Conservation (phyloP, 768 basidiomycete species). For the Suillus variegatus region DNA sequence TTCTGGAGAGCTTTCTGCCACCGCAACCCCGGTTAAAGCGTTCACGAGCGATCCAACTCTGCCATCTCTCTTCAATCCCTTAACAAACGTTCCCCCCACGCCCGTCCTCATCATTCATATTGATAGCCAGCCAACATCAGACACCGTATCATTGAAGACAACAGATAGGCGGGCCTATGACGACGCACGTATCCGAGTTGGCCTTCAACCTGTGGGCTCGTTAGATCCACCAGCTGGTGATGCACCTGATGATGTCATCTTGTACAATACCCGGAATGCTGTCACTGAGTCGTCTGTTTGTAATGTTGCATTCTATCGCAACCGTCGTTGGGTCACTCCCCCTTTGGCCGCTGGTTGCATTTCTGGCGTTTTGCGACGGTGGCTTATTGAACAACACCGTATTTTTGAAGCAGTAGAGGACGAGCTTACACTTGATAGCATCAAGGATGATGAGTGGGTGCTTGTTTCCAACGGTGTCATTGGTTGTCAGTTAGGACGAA, state of each 20-base stretch:
- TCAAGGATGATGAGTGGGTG: slow-evolving; percentile 61
- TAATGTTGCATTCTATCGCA: slow-evolving; percentile 70
- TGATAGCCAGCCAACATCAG: slow-evolving; percentile 54
- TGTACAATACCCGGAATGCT: slow-evolving; percentile 52
- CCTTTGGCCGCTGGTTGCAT: slow-evolving; percentile 62
- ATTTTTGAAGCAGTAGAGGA: slow-evolving; percentile 52
- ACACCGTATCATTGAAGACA: slow-evolving; percentile 66
- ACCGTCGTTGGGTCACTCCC: slow-evolving; percentile 66
- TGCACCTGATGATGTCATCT: slow-evolving; percentile 55
- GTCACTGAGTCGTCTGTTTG: slow-evolving; percentile 70
- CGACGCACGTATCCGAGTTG: slow-evolving; percentile 59
- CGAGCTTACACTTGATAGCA: slow-evolving; percentile 41
- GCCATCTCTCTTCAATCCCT: slow-evolving; percentile 37
- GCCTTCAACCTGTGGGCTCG: slow-evolving; percentile 37
- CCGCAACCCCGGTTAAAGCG: slow-evolving; percentile 32
- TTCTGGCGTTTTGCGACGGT: slow-evolving; percentile 68
- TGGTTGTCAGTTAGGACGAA: slow-evolving; percentile 61
- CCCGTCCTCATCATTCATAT: slow-evolving; percentile 51
- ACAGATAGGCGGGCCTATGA: slow-evolving; percentile 62
- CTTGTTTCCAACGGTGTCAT: slow-evolving; percentile 73
- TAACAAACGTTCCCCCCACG: slow-evolving; percentile 34
- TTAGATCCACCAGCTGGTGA: slow-evolving; percentile 5
- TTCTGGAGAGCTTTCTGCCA: slow-evolving; percentile 40
- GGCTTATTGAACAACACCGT: slow-evolving; percentile 60
- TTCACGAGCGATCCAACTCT: slow-evolving; percentile 43